Evolutionary conservation across 306 rosid species (phyloP).

Genomic region (Inga oerstediana): DNA sequence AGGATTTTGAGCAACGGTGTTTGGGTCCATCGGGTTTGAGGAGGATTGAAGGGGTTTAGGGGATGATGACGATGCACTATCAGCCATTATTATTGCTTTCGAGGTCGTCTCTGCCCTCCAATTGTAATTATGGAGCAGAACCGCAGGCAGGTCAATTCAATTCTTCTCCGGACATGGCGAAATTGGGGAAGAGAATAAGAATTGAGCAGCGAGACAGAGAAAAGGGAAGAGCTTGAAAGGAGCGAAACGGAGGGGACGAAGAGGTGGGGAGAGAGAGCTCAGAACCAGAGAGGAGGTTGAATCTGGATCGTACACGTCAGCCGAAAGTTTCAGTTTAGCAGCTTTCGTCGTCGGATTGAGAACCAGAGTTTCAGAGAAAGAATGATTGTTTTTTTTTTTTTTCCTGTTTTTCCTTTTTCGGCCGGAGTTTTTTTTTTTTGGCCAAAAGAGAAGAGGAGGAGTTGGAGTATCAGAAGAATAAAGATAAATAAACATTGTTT

Average conservation of each 20-base stretch:
- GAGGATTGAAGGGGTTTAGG: conserved; percentile 50
- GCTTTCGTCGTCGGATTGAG: background rate
- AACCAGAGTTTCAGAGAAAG: background rate
- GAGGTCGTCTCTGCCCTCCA: conserved; percentile 6
- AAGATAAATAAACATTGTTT: no score
- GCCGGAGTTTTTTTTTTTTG: no score
- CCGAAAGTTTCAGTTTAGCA: background rate
- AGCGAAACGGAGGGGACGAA: background rate
- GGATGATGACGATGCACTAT: conserved; percentile 44
- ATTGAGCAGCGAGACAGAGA: background rate
- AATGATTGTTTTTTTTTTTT: background rate
- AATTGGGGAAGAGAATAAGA: background rate
- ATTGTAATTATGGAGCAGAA: background rate
- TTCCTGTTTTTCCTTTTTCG: no score
- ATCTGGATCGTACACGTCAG: conserved; percentile 52
- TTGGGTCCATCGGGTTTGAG: conserved; percentile 25
- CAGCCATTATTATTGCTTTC: conserved; percentile 61
- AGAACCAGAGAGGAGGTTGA: conserved; percentile 19
- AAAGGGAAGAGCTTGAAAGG: background rate
- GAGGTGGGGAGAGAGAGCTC: background rate
- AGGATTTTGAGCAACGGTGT: conserved; percentile 24
- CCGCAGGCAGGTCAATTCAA: background rate
- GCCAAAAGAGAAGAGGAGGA: background rate
- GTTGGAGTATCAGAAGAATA: background rate
- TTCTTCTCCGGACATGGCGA: conserved; percentile 14